Evolutionary conservation across 305 asterid genomes (phyloP), one percentile per base, ranked within the genome.

Genomic region (Rubia peregrina): DNA sequence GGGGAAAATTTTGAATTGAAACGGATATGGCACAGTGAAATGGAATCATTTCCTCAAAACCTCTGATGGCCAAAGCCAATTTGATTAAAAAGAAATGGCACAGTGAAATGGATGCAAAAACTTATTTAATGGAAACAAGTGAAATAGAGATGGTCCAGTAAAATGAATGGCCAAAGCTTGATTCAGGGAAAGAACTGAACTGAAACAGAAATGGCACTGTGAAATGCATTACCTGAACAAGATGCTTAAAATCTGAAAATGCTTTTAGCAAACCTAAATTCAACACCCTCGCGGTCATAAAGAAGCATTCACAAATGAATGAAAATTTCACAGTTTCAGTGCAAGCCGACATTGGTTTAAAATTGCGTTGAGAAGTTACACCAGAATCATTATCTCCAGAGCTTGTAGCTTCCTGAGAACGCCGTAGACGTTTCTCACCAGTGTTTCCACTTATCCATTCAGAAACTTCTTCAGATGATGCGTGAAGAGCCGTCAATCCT

Each of bases 271-370:
- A 79, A 38, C 99, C 99, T 81, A 94, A 83, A 85, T 87, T 91
- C 70, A 94, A 92, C 72, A 90, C 97, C 82, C 97, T 83, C 66
- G 99, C 92, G 48, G 97, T 94, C 99, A 94, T 94, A 85, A 91
- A 94, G 86, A 94, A 94, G 84, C 98, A 94, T 84, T 94, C 99
- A 76, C 96, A 91, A 82, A 91, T 88, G 80, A 91, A 94, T 65
- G 96, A 75, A 79, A 82, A 91, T 83, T 88, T 94, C 76, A 78
- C 79, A 56, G 85, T 88, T 70, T 84, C 88, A 67, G 70, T 77
- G 68, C 80, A 68, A 73, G 69, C 76, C 76, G 84, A 69, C 73
- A 76, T 70, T 38, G 82, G 74, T 70, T 71, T 81, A 55, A 68
- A 77, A 74, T 60, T 65, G 65, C 77, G 82, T 65, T 74, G 82